Base-by-base conservation (phyloP, 805 yeast species). In the Hanseniaspora pseudoguilliermondii region DNA sequence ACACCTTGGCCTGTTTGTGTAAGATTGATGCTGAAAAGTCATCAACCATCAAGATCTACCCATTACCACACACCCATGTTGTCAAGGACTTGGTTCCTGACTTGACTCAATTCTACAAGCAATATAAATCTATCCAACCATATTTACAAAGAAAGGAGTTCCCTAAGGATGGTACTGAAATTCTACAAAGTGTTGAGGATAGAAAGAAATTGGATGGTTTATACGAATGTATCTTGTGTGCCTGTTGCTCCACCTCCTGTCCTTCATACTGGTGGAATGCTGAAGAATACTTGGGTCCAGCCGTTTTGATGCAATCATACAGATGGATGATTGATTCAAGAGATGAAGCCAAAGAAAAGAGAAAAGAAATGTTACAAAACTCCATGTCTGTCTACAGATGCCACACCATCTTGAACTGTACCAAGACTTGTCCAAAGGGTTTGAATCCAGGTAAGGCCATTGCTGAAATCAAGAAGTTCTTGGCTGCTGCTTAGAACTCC, bases 191-290 rank as follows among this genome's bases (percentile, higher is more conserved):
- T 63, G 79, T 87, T 61, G 95, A 77, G 61, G 98, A 93, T 75
- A 84, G 98, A 74, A 87, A 84, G 73, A 93, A 93, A 75, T 79
- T 91, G 68, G 97, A 93, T 71, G 98, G 98, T 57, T 75, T 93
- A 63, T 91, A 91, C 75, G 97, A 91, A 75, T 91, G 98, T 78
- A 91, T 91, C 66, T 76, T 91, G 69, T 91, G 98, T 76, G 98
- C 98, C 11, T 90, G 98, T 75, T 91, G 98, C 74, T 90, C 97
- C 38, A 93, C 98, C 53, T 83, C 97, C 20, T 93, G 98, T 77
- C 98, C 98, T 55, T 90, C 97, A 3, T 93, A 93, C 80, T 93
- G 98, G 98, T 93, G 98, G 98, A 93, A 93, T 75, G 96, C 88
- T 75, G 95, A 90, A 74, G 95, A 93, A 77, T 93, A 93, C 74